Evolutionary conservation across 805 yeast species (phyloP), one percentile per base, ranked within the genome.

Genomic region (Candida maesae): DNA sequence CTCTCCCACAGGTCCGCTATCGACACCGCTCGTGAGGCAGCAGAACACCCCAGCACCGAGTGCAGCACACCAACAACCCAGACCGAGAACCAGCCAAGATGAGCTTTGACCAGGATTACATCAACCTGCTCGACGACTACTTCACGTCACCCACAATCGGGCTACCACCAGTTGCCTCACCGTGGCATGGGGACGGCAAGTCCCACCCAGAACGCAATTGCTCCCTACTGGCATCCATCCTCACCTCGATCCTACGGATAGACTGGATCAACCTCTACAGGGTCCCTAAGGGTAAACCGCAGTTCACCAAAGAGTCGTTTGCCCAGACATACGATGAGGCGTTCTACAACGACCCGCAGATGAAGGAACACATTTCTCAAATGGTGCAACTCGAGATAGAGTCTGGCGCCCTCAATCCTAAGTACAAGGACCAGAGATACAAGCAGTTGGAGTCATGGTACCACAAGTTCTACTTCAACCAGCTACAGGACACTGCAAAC

Each of bases 401-500:
- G n/a, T n/a, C 46, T 10, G 46, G 47, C 1, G 21, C 44, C 3
- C 29, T 51, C 8, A n/a, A 42, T 5, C 21, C 29, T 5, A 21
- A 24, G 12, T 38, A 27, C 25, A 25, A 14, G 2, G 25, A 23
- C 2, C 17, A 39, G 16, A 38, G 55, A 26, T 13, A 21, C 12
- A 3, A 19, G 2, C 52, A 51, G 34, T 28, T 53, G 18, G n/a
- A 13, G 3, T 9, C 39, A 12, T 53, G 57, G 57, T 13, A 47
- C 2, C 32, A 25, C 3, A 44, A 47, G 5, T 47, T 41, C 36
- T 53, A 53, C 33, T 34, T 24, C 17, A 15, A 18, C 6, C 50
- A 49, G 28, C 32, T 49, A 3, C 21, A 25, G 1, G 26, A 19
- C 2, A 29, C 37, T 13, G 39, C 53, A 4, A 52, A 52, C 40